Base-by-base conservation (phyloP, 73 alveolate species). In the Paramecium tetraurelia region DNA sequence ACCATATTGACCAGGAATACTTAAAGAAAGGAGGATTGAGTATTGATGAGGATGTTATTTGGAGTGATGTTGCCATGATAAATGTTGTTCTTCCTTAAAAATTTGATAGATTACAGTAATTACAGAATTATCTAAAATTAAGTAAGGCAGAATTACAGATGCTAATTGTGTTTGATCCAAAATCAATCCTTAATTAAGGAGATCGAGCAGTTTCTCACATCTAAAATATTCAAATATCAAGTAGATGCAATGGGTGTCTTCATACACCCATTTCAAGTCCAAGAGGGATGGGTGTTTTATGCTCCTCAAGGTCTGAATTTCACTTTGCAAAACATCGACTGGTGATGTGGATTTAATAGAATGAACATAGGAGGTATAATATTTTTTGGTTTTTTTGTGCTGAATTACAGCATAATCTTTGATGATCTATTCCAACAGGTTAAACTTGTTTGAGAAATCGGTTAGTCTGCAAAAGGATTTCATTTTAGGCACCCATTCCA, bases 61-160 rank as follows among this genome's bases (percentile, higher is more conserved):
- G 90, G 90, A 2, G 70, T 80, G 3, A 80, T 80, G 44, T 80
- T 80, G 4, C 90, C 90, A 44, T 80, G 90, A 80, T 80, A 80
- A 4, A 80, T 80, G 31, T 22, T 18, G 46, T 80, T 80, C 38
- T 80, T 80, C 14, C 57, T 41, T 35, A 80, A 80, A 22, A 40
- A 80, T 80, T 80, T 80, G 7, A 46, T 4, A 21, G 75, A 40
- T 44, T 48, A 44, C 44, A 80, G 22, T 41, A 80, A 24, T 80
- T 80, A 35, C 57, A 80, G 46, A 44, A 80, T 48, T 21, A 75
- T 38, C 87, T 75, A 35, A 75, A 29, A 38, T 29, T 29, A 38
- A 35, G 46, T 38, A 35, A 53, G 33, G 69, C 35, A 75, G 18
- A 75, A 11, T 33, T 80, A 80, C 72, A 16, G 70, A 80, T 43